Conservation (phyloP, 768 basidiomycete genomes). For the Pulveroboletus frians region DNA sequence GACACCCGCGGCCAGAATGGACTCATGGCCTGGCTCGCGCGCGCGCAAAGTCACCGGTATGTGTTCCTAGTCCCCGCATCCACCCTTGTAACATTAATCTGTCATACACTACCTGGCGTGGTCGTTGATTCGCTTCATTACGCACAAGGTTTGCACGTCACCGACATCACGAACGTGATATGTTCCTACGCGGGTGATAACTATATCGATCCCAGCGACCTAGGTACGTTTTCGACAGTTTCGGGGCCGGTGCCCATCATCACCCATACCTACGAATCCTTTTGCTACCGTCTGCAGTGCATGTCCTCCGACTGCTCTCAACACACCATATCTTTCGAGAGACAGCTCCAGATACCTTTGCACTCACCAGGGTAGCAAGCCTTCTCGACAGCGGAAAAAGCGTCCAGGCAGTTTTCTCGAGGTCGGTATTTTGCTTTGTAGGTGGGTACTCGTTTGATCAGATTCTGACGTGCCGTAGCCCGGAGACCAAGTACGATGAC, state of each 20-base stretch:
- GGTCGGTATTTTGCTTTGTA: conserved; percentile 31
- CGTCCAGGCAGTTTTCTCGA: conserved; percentile 42
- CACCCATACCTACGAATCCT: background rate
- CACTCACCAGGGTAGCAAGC: conserved; percentile 65
- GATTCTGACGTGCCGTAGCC: conserved; percentile 32
- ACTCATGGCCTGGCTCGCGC: background rate
- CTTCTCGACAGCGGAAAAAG: conserved; percentile 64
- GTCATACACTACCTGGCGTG: background rate
- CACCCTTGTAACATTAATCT: background rate
- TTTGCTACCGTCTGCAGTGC: conserved; percentile 38
- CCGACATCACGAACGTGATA: conserved; percentile 22
- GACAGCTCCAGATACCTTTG: conserved; percentile 64
- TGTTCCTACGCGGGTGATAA: conserved; percentile 12
- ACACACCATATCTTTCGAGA: conserved; percentile 75
- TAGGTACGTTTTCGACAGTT: conserved; percentile 7
- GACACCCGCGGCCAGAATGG: background rate
- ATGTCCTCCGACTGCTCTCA: conserved; percentile 69
- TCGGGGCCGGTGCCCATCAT: background rate
- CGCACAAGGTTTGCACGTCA: conserved; percentile 18
- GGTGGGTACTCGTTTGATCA: background rate
- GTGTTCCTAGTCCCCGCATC: background rate
- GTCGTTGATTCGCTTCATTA: background rate
- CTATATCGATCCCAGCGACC: conserved; percentile 16
- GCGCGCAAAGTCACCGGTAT: conserved; percentile 2
- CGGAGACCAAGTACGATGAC: conserved; percentile 59